Evolutionary conservation across 352 stramenopile genomes (phyloP).

Genomic region (Aphanomyces euteiches): DNA sequence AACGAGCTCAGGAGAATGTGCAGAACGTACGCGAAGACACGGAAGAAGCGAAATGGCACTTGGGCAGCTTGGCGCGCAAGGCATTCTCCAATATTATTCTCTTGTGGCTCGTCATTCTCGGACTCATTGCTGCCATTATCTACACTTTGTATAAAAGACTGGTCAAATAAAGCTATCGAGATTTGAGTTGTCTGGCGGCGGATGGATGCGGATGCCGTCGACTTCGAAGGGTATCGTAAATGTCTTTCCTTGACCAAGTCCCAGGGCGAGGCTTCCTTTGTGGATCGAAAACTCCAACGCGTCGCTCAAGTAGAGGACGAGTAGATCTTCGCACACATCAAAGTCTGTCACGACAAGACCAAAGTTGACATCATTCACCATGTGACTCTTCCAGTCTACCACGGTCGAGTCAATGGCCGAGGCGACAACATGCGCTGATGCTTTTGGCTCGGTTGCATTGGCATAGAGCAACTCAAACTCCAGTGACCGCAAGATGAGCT

Average conservation of each 20-base stretch:
- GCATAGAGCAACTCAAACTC: conserved; percentile 70
- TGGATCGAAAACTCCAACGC: conserved; percentile 63
- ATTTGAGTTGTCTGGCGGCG: conserved; percentile 18
- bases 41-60: conserved; percentile 56
- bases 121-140: conserved; percentile 54
- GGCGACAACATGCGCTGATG: conserved; percentile 39
- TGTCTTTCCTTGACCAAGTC: conserved; percentile 49
- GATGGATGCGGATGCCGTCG: conserved; percentile 61
- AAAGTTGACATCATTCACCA: conserved; percentile 63
- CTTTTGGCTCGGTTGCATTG: conserved; percentile 29
- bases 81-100: conserved; percentile 66
- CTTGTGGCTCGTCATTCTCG: conserved; percentile 77
- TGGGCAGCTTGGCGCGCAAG: conserved; percentile 82
- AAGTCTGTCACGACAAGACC: conserved; percentile 52
- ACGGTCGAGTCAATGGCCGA: conserved; percentile 48
- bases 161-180: conserved; percentile 13
- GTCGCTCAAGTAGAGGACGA: conserved; percentile 63
- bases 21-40: conserved; percentile 69
- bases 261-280: conserved; percentile 55
- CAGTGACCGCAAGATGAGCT: conserved; percentile 64
- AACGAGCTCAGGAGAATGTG: conserved; percentile 72
- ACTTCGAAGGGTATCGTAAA: conserved; percentile 71
- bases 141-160: conserved; percentile 11
- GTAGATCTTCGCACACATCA: conserved; percentile 55
- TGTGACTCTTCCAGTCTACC: conserved; percentile 56